These are phyloP conservation scores for Thelonectria rubi DNA, from an alignment of 2,329 filamentous ascomycete genomes.

Conservation along the genomic window DNA sequence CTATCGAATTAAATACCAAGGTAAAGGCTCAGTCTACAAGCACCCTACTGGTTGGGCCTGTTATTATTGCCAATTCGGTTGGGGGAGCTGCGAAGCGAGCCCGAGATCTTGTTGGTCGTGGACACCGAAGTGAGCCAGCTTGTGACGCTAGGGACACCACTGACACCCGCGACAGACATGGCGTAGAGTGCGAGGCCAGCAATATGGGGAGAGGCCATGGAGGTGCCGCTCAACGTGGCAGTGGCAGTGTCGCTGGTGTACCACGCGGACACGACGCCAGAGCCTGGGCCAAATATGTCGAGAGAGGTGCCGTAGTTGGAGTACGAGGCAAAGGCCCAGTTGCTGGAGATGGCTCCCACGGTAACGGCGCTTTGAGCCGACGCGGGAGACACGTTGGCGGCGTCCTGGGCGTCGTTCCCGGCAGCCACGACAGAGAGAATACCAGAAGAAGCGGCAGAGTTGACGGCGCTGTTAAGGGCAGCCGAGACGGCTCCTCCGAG, in stretches of 20 bases:
- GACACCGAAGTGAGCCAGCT: slow-evolving; percentile 53
- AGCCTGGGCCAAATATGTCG: slow-evolving; percentile 63
- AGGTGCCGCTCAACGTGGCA: slow-evolving; percentile 65
- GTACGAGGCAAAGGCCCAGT: slow-evolving; percentile 54
- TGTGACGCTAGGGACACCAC: slow-evolving; percentile 49
- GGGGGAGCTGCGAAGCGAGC: slow-evolving; percentile 50
- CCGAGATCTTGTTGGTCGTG: slow-evolving; percentile 53
- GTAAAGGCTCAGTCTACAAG: no score
- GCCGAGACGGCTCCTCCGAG: slow-evolving; percentile 58
- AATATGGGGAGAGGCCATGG: slow-evolving; percentile 71
- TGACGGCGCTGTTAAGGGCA: slow-evolving; percentile 60
- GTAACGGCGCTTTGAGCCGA: slow-evolving; percentile 46
- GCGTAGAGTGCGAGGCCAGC: slow-evolving; percentile 62
- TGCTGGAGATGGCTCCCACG: slow-evolving; percentile 49
- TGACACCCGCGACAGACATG: slow-evolving; percentile 54
- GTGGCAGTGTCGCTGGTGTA: slow-evolving; percentile 54
- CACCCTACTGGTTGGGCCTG: slow-evolving; percentile 40
- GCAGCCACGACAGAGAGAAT: slow-evolving; percentile 64
- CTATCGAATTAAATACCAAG: no score
- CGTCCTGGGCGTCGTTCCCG: slow-evolving; percentile 56
- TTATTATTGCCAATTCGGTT: slow-evolving; percentile 63
- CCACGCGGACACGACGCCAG: slow-evolving; percentile 58
- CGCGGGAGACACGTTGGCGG: slow-evolving; percentile 44
- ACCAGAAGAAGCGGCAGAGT: slow-evolving; percentile 54
- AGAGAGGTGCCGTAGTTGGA: slow-evolving; percentile 60